Base-by-base conservation (phyloP, 78 protist species). In the Dictyostelium brefeldianum region DNA sequence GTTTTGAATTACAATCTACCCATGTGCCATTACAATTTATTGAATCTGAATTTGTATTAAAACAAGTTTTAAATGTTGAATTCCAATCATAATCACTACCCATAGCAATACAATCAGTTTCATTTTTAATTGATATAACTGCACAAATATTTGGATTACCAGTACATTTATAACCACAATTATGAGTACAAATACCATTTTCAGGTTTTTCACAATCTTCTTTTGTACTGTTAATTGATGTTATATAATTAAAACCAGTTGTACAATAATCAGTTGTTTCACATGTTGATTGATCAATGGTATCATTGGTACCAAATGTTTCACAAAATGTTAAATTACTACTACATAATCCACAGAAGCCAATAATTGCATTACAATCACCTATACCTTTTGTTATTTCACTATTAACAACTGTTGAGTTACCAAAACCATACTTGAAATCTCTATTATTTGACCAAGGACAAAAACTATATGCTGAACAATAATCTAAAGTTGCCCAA, bases 321-420 rank as follows among this genome's bases (percentile, higher is more conserved):
- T 62, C 27, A 10, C 70, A 62, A 62, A 62, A 62, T 11, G 29
- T 25, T 62, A 22, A 62, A 62, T 36, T 36, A 62, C 27, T 62
- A 1, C 84, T 5, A 64, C 93, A 87, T 20, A 77, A 48, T 2
- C 84, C 93, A 77, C 93, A 87, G 20, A 53, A 87, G 3, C 59
- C 53, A 14, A 46, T 2, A 2, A 47, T 51, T 9, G 46, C 14
- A 18, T 48, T 50, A 27, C 83, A 71, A 43, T 48, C 11, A n/a
- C n/a, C 59, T 4, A 47, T 29, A 14, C 69, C n/a, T 31, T 9
- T 15, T n/a, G 0, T 46, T 3, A 8, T n/a, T n/a, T n/a, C n/a
- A n/a, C n/a, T n/a, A n/a, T n/a, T n/a, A n/a, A n/a, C n/a, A n/a
- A n/a, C n/a, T n/a, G n/a, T n/a, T n/a, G n/a, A n/a, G n/a, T n/a